Percentiles rank a stretch among this genome's conserved stretches.
Conservation (phyloP, 352 stramenopile species). For the Pythium apleroticum region DNA sequence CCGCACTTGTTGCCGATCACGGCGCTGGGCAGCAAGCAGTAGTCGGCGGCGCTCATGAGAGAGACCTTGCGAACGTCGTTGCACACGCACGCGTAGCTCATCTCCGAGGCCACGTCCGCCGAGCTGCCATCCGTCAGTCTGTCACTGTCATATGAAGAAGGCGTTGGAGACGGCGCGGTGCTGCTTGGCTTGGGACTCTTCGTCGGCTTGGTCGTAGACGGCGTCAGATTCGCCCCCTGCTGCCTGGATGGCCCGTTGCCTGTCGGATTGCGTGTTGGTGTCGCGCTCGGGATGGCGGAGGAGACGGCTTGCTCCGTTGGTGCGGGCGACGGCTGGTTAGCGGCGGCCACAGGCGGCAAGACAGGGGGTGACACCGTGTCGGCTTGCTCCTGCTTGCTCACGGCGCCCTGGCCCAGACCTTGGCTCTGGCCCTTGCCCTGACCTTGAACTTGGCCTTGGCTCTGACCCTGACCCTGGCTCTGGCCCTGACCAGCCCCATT, state of each 20-base stretch:
- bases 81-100: slow-evolving; percentile 26
- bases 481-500: too few species aligned
- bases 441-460: too few species aligned
- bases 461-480: too few species aligned
- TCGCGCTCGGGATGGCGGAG: not conserved
- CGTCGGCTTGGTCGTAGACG: not conserved
- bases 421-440: too few species aligned
- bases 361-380: not conserved
- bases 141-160: not conserved
- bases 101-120: slow-evolving; percentile 10
- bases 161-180: too few species aligned
- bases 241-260: not conserved
- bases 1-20: slow-evolving; percentile 63
- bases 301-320: not conserved
- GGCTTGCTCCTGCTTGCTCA: not conserved
- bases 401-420: too few species aligned
- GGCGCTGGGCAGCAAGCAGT: slow-evolving; percentile 50
- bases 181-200: not conserved
- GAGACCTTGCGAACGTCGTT: slow-evolving; percentile 39
- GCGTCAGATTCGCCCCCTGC: not conserved
- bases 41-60: slow-evolving; percentile 72
- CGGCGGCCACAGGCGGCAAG: not conserved
- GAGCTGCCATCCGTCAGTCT: not conserved
- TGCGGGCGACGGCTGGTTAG: not conserved
- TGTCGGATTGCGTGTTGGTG: not conserved